Evolutionary conservation across 805 yeast species (phyloP).

Genomic region (Monosporozyma yasuniensis): DNA sequence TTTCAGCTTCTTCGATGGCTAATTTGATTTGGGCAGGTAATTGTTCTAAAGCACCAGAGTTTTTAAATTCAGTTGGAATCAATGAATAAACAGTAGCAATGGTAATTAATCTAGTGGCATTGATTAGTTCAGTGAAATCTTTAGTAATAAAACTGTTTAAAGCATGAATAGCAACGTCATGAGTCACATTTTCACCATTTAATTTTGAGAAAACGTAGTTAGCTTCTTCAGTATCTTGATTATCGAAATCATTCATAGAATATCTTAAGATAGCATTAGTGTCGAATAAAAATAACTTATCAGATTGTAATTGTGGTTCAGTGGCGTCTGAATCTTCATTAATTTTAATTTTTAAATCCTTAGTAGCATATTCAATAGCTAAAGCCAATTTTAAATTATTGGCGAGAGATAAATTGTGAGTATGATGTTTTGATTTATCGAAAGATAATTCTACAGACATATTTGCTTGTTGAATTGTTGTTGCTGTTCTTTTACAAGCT

Average conservation of each 20-base stretch:
- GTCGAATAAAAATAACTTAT: constrained; percentile 38
- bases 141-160: constrained; percentile 4
- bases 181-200: constrained; percentile 33
- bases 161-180: constrained; percentile 26
- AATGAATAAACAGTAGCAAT: constrained; percentile 51
- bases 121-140: constrained; percentile 25
- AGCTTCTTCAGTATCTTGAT: constrained; percentile 28
- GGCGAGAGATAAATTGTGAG: constrained; percentile 16
- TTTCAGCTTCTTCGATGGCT: constrained; percentile 40
- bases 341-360: constrained; percentile 17
- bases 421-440: constrained; percentile 21
- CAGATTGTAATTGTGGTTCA: constrained; percentile 21
- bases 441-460: constrained; percentile 11
- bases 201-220: constrained; percentile 17
- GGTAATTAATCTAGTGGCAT: constrained; percentile 48
- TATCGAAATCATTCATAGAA: constrained; percentile 41
- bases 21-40: constrained; percentile 32
- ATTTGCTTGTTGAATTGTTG: not conserved
- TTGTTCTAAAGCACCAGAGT: constrained; percentile 14
- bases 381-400: constrained; percentile 28
- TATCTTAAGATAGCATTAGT: constrained; percentile 65
- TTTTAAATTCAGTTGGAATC: constrained; percentile 18
- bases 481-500: too few relatives aligned
- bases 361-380: constrained; percentile 22
- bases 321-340: constrained; percentile 13